Percentiles rank a stretch among this genome's conserved stretches.
These are phyloP conservation scores for Scedosporium apiospermum DNA, from an alignment of 2,329 filamentous ascomycete genomes.

Conservation along the genomic window DNA sequence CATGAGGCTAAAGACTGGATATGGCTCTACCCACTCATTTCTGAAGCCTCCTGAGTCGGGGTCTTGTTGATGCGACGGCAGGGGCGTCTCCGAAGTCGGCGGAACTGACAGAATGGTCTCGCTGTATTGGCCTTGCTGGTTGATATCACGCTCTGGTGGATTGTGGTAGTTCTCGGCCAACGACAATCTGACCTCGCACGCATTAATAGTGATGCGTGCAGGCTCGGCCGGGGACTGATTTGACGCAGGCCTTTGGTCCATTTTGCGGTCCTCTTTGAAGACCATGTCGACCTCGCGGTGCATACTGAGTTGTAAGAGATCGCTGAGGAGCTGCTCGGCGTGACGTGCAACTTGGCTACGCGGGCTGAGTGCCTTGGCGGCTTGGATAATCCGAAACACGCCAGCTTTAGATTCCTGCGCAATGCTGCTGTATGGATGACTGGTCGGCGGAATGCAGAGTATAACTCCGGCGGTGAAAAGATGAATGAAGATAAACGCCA, in stretches of 20 bases:
- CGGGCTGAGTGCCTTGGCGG: constrained; percentile 12
- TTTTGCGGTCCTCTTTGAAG: constrained; percentile 6
- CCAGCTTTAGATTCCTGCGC: constrained; percentile 20
- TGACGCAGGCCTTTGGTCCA: background rate
- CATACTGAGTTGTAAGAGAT: constrained; percentile 15
- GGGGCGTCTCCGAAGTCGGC: background rate
- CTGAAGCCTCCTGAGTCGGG: background rate
- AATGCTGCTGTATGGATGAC: constrained; percentile 16
- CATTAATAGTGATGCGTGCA: background rate
- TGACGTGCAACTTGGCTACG: constrained; percentile 17
- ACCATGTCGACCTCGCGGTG: constrained; percentile 10
- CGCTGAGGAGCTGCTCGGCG: constrained; percentile 17
- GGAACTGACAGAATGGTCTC: background rate
- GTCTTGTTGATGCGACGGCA: background rate
- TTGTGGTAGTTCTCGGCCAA: background rate
- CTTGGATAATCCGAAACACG: constrained; percentile 18
- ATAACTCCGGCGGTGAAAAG: constrained; percentile 15
- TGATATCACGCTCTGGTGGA: background rate
- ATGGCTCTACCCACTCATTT: constrained; percentile 1
- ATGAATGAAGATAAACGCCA: constrained; percentile 12
- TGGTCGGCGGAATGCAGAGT: constrained; percentile 19
- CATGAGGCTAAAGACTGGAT: background rate
- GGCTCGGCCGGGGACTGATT: background rate
- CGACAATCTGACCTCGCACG: background rate
- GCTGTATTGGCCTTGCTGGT: background rate